Conservation (phyloP, 2,329 filamentous ascomycete species). For the Cladosporium sp. region DNA sequence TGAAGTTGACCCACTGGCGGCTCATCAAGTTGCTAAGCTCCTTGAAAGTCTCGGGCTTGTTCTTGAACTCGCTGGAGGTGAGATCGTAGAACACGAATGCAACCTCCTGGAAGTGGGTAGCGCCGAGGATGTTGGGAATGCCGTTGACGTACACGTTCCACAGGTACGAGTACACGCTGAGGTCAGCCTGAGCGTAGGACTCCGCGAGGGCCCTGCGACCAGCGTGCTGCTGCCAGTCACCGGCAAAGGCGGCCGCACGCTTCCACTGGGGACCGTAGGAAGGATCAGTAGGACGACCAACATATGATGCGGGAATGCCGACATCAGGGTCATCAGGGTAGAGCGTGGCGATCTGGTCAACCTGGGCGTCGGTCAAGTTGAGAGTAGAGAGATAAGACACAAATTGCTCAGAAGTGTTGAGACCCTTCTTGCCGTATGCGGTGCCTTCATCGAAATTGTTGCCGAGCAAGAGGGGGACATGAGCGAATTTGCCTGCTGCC, state of each 20-base stretch:
- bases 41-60: constrained; percentile 18
- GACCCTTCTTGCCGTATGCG: constrained; percentile 26
- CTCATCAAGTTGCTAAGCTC: constrained; percentile 14
- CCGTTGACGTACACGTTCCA: constrained; percentile 19
- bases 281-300: constrained; percentile 1
- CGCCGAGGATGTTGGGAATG: constrained; percentile 11
- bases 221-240: constrained; percentile 19
- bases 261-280: constrained; percentile 17
- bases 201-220: constrained; percentile 14
- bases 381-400: constrained; percentile 1
- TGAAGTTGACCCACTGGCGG: constrained; percentile 19
- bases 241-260: constrained; percentile 15
- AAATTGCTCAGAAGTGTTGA: constrained; percentile 34
- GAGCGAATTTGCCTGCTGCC: constrained; percentile 26
- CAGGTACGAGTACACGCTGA: constrained; percentile 17
- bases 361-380: background rate
- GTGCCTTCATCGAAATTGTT: constrained; percentile 34
- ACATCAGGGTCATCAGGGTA: constrained; percentile 16
- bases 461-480: constrained; percentile 34
- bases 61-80: constrained; percentile 5
- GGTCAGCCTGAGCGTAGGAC: constrained; percentile 5
- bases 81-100: constrained; percentile 53
- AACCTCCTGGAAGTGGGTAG: constrained; percentile 52
- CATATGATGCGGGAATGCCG: constrained; percentile 8
- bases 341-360: constrained; percentile 7